These are phyloP conservation scores for Linaria vulgaris DNA, from an alignment of 257 asterid species.

Conservation along the genomic window DNA sequence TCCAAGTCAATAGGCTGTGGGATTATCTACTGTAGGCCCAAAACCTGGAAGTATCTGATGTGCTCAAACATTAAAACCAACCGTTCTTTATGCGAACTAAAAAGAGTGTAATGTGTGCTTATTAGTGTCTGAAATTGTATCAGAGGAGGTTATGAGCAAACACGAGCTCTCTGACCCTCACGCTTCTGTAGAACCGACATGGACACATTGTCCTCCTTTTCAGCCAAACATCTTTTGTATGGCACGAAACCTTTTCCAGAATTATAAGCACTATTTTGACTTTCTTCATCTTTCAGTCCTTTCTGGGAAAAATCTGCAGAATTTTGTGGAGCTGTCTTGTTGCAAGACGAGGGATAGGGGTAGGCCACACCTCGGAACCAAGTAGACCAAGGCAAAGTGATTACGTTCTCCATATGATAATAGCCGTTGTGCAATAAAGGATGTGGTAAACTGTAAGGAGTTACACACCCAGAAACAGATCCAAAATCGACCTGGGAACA, in stretches of 20 bases:
- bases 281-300: slow-evolving; percentile 28
- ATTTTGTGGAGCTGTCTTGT: slow-evolving; percentile 22
- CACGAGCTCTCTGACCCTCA: slow-evolving; percentile 51
- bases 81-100: neutral
- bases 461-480: slow-evolving; percentile 29
- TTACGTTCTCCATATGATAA: slow-evolving; percentile 29
- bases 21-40: neutral
- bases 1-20: no score
- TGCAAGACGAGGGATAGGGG: slow-evolving; percentile 36
- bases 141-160: slow-evolving; percentile 47
- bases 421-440: slow-evolving; percentile 25
- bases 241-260: slow-evolving; percentile 63
- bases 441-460: slow-evolving; percentile 34
- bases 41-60: slow-evolving; percentile 10
- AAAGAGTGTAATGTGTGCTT: slow-evolving; percentile 15
- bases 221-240: slow-evolving; percentile 59
- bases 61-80: neutral
- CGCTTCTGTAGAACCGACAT: slow-evolving; percentile 42
- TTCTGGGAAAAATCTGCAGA: slow-evolving; percentile 10
- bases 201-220: slow-evolving; percentile 51
- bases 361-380: slow-evolving; percentile 40
- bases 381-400: slow-evolving; percentile 44
- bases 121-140: neutral
- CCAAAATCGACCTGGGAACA: slow-evolving; percentile 10
- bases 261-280: slow-evolving; percentile 16